Evolutionary conservation across 2,329 filamentous ascomycete species (phyloP).

Genomic region (Capronia epimyces): DNA sequence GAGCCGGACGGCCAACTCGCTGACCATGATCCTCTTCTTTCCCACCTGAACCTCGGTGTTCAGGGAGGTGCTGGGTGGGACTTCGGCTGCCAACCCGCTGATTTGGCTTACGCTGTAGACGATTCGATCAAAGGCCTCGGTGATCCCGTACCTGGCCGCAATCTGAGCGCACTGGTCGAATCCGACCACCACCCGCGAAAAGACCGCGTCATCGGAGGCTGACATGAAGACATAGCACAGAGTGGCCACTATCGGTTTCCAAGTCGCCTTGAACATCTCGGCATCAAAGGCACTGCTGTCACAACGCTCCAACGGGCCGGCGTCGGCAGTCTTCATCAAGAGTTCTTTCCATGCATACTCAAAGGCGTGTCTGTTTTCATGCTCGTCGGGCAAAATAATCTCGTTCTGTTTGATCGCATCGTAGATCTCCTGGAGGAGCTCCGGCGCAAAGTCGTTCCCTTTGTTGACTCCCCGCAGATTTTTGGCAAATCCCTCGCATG

Average conservation of each 20-base stretch:
- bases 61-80: slow-evolving; percentile 72
- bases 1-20: slow-evolving; percentile 92
- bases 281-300: slow-evolving; percentile 93
- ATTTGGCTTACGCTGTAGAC: slow-evolving; percentile 86
- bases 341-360: slow-evolving; percentile 97
- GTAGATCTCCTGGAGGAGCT: slow-evolving; percentile 81
- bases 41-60: slow-evolving; percentile 89
- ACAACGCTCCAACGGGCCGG: slow-evolving; percentile 69
- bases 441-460: slow-evolving; percentile 73
- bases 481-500: slow-evolving; percentile 70
- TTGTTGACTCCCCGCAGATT: slow-evolving; percentile 90
- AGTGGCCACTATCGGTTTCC: slow-evolving; percentile 90
- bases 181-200: slow-evolving; percentile 83
- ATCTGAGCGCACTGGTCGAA: slow-evolving; percentile 96
- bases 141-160: slow-evolving; percentile 74
- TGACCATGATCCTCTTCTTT: slow-evolving; percentile 95
- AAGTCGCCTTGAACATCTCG: slow-evolving; percentile 94
- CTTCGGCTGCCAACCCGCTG: slow-evolving; percentile 73
- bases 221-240: slow-evolving; percentile 99
- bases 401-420: slow-evolving; percentile 88
- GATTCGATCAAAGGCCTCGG: slow-evolving; percentile 86
- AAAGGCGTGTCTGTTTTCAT: slow-evolving; percentile 93
- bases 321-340: slow-evolving; percentile 72
- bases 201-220: slow-evolving; percentile 92
- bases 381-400: slow-evolving; percentile 94